Evolutionary conservation across 345 rosid species (phyloP).

Genomic region (Salix viminalis): DNA sequence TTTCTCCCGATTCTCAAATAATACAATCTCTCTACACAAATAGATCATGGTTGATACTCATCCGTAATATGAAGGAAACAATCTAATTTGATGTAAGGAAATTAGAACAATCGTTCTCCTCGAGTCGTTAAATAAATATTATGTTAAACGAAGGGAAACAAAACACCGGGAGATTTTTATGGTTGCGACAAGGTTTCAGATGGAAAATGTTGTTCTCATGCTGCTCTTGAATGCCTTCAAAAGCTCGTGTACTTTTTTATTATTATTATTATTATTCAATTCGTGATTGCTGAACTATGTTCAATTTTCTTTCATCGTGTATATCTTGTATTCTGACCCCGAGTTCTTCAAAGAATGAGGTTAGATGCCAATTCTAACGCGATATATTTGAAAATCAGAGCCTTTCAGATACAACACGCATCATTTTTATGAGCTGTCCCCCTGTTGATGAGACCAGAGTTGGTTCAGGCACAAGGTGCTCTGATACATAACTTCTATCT

Average conservation of each 20-base stretch:
- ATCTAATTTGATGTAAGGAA: no score
- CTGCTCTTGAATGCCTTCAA: not conserved
- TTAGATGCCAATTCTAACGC: slow-evolving; percentile 10
- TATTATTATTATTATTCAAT: not conserved
- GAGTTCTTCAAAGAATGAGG: not conserved
- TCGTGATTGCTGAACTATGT: not conserved
- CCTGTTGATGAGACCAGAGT: slow-evolving; percentile 86
- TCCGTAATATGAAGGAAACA: not conserved
- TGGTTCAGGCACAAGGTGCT: slow-evolving; percentile 55
- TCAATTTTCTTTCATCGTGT: not conserved
- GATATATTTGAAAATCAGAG: slow-evolving; percentile 39
- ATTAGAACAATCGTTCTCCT: not conserved
- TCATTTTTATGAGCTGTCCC: slow-evolving; percentile 72
- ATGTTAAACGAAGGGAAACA: not conserved
- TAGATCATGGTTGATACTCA: not conserved
- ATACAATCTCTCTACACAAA: not conserved
- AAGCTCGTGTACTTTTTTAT: not conserved
- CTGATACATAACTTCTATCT: not conserved
- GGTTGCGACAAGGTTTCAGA: not conserved
- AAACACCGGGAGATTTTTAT: not conserved
- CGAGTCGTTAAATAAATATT: not conserved
- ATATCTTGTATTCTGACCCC: not conserved
- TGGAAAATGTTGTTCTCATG: not conserved
- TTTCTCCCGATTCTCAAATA: slow-evolving; percentile 4
- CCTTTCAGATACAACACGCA: slow-evolving; percentile 60